Evolutionary conservation across 345 rosid species (phyloP).

Genomic region (Brassica rapa): DNA sequence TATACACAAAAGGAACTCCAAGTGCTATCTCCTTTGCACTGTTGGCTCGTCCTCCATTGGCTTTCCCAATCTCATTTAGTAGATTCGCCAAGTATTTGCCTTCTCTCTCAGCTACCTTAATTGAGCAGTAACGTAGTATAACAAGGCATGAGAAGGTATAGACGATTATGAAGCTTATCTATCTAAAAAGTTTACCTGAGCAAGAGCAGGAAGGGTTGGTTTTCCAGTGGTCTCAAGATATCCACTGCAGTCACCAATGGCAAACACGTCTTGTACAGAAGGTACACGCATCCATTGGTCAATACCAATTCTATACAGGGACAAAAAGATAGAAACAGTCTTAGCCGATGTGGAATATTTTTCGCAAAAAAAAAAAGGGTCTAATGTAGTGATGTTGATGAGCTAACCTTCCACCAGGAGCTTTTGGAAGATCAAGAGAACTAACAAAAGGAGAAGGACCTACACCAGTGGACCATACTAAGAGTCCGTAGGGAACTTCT

Average conservation of each 20-base stretch:
- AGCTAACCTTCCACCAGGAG: conserved; percentile 85
- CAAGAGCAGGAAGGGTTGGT: conserved; percentile 91
- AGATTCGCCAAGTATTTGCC: conserved; percentile 73
- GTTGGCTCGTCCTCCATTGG: conserved; percentile 76
- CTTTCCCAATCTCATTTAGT: conserved; percentile 64
- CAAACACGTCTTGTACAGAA: conserved; percentile 70
- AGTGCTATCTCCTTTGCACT: conserved; percentile 54
- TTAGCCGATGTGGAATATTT: neutral
- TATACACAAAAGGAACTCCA: conserved; percentile 81
- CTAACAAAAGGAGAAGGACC: conserved; percentile 80
- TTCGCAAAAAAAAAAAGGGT: neutral
- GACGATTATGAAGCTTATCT: neutral
- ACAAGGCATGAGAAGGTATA: neutral
- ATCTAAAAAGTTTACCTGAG: conserved; percentile 53
- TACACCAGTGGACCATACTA: conserved; percentile 96
- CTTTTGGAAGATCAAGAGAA: conserved; percentile 75
- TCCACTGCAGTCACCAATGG: conserved; percentile 97
- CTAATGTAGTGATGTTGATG: neutral
- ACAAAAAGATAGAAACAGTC: neutral
- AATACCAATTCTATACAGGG: conserved; percentile 66
- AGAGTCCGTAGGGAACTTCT: conserved; percentile 84
- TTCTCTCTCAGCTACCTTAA: conserved; percentile 93
- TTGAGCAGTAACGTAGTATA: conserved; percentile 2
- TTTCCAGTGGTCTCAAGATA: conserved; percentile 82
- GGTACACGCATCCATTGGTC: conserved; percentile 93